These are phyloP conservation scores for Echium plantagineum DNA, from an alignment of 257 asterid species.

Conservation along the genomic window DNA sequence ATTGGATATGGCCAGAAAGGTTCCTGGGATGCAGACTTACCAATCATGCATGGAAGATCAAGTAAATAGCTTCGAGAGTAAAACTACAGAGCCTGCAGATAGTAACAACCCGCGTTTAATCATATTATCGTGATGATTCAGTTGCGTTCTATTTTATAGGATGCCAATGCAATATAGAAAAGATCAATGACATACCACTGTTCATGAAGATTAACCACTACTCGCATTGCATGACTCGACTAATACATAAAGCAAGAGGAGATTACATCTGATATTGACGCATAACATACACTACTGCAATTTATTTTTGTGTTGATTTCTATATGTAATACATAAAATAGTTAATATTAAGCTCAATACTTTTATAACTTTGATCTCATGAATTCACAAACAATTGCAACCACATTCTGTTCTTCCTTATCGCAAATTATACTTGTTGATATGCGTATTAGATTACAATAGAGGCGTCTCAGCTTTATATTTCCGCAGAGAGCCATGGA, in stretches of 20 bases:
- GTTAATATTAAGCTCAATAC: too few species aligned
- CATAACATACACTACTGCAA: too few species aligned
- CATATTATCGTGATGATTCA: constrained; percentile 16
- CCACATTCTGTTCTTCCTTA: not conserved
- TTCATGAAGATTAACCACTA: too few species aligned
- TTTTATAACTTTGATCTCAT: too few species aligned
- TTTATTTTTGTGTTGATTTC: too few species aligned
- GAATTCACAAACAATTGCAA: too few species aligned
- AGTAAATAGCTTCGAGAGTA: constrained; percentile 46
- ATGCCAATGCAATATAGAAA: not conserved
- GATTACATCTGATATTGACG: too few species aligned
- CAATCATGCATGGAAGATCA: constrained; percentile 83
- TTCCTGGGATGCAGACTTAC: constrained; percentile 63
- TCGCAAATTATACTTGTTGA: not conserved
- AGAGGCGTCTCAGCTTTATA: constrained; percentile 21
- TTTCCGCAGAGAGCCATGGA: constrained; percentile 19
- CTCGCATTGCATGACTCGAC: too few species aligned
- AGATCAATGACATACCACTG: too few species aligned
- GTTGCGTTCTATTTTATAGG: not conserved
- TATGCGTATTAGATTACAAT: constrained; percentile 7
- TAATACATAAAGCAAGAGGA: too few species aligned
- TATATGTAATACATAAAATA: too few species aligned
- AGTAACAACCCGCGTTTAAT: constrained; percentile 20
- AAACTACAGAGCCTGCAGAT: constrained; percentile 16
- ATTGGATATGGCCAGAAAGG: constrained; percentile 63